A percentile compares a stretch with the other conserved stretches of the same genome.
Evolutionary conservation across 108 stramenopile species (phyloP).

Genomic region (Schizochytrium sp.): DNA sequence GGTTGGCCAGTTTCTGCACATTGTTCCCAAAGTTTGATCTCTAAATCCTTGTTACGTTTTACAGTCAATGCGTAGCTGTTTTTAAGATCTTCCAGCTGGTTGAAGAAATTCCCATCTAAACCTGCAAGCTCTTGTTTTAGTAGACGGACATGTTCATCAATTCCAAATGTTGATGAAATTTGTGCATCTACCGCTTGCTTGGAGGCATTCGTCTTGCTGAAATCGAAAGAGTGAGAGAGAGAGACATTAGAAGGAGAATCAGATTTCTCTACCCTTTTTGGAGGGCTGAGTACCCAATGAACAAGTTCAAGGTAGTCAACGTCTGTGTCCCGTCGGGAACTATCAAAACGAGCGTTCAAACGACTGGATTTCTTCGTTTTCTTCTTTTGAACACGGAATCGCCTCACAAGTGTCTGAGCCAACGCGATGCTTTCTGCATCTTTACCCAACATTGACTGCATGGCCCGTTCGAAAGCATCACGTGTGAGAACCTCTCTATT

Average conservation of each 20-base stretch:
- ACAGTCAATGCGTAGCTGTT: not conserved
- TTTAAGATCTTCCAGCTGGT: slow-evolving; percentile 35
- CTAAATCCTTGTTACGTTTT: slow-evolving; percentile 25
- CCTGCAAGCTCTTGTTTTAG: slow-evolving; percentile 3
- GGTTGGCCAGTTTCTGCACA: slow-evolving; percentile 10
- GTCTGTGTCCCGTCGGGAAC: not conserved
- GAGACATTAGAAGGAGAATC: not conserved
- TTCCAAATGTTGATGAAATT: not conserved
- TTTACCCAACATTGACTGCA: not conserved
- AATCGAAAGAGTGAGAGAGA: not conserved
- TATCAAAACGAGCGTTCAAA: too few relatives aligned
- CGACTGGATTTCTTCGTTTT: too few relatives aligned
- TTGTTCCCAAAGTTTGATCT: slow-evolving; percentile 33
- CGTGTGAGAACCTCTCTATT: not conserved
- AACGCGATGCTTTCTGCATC: too few relatives aligned
- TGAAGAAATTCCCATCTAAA: slow-evolving; percentile 6
- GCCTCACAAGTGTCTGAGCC: too few relatives aligned
- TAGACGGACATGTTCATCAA: not conserved
- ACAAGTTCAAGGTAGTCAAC: slow-evolving; percentile 8
- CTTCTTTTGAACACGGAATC: too few relatives aligned
- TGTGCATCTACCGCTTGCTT: not conserved
- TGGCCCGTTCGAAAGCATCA: not conserved
- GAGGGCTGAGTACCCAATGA: not conserved
- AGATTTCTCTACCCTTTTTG: not conserved
- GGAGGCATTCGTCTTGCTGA: not conserved